These are phyloP conservation scores for Ajuga chamaepitys DNA, from an alignment of 257 asterid species.

Conservation along the genomic window DNA sequence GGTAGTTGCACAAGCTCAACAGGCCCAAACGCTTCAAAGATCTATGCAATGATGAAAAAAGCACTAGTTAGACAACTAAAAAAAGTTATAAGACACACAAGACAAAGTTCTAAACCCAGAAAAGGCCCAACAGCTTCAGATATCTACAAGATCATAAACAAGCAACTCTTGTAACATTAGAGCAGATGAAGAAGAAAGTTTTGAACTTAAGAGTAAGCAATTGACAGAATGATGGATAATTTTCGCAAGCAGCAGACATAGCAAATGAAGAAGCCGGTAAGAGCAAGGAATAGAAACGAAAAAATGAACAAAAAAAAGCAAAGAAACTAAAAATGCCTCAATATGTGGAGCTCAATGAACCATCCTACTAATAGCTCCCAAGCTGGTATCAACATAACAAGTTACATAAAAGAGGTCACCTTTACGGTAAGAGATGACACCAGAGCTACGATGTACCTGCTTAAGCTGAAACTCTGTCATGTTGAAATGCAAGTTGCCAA, in stretches of 20 bases:
- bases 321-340: background rate
- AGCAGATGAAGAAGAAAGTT: background rate
- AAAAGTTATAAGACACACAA: background rate
- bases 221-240: background rate
- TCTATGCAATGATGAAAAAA: slow-evolving; percentile 31
- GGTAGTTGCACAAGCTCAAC: slow-evolving; percentile 99
- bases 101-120: slow-evolving; percentile 22
- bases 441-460: slow-evolving; percentile 43
- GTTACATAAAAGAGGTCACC: background rate
- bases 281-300: background rate
- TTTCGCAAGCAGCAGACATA: background rate
- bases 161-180: background rate
- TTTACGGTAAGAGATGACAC: background rate
- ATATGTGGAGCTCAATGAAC: background rate
- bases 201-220: background rate
- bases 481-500: slow-evolving; percentile 91
- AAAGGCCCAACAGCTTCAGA: slow-evolving; percentile 66
- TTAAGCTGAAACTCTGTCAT: slow-evolving; percentile 93
- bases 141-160: slow-evolving; percentile 26
- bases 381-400: background rate
- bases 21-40: slow-evolving; percentile 97
- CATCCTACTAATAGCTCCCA: background rate
- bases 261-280: background rate
- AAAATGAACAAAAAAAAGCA: background rate
- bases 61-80: background rate